A percentile compares a stretch with the other conserved stretches of the same genome.
phyloP scores from a whole-genome alignment of 768 basidiomycete species.

The Amanita pseudoporphyria region DNA sequence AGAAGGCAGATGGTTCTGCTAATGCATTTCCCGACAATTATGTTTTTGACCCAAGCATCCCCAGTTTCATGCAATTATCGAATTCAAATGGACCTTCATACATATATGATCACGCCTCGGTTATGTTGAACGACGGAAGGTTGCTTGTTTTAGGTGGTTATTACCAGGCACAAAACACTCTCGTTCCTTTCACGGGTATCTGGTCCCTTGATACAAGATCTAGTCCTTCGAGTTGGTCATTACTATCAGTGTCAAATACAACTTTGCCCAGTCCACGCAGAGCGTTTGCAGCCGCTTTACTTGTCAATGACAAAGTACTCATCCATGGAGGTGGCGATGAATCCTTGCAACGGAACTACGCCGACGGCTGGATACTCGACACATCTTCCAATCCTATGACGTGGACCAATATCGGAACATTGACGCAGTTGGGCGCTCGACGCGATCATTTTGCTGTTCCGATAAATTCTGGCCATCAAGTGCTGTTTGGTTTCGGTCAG shows the following conservation, averaged over 20 bases:
- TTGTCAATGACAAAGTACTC: constrained; percentile 46
- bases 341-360: constrained; percentile 38
- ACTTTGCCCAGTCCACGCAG: constrained; percentile 49
- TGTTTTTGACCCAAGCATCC: constrained; percentile 40
- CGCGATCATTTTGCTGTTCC: constrained; percentile 75
- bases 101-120: constrained; percentile 62
- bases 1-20: constrained; percentile 70
- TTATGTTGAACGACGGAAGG: constrained; percentile 59
- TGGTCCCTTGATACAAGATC: constrained; percentile 56
- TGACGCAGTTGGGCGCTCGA: constrained; percentile 52
- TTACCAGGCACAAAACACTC: constrained; percentile 30
- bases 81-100: constrained; percentile 50
- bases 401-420: constrained; percentile 43
- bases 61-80: constrained; percentile 48
- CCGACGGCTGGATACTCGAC: constrained; percentile 67
- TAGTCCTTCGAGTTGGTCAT: constrained; percentile 39
- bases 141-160: constrained; percentile 74
- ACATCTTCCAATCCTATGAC: constrained; percentile 43
- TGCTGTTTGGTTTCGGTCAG: constrained; percentile 76
- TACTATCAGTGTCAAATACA: constrained; percentile 24
- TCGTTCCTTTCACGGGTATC: constrained; percentile 49
- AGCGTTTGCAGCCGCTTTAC: constrained; percentile 46
- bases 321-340: constrained; percentile 76
- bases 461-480: constrained; percentile 43
- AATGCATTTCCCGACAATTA: constrained; percentile 55